Conservation (phyloP, 2,329 filamentous ascomycete species). For the Aureobasidium sp. region DNA sequence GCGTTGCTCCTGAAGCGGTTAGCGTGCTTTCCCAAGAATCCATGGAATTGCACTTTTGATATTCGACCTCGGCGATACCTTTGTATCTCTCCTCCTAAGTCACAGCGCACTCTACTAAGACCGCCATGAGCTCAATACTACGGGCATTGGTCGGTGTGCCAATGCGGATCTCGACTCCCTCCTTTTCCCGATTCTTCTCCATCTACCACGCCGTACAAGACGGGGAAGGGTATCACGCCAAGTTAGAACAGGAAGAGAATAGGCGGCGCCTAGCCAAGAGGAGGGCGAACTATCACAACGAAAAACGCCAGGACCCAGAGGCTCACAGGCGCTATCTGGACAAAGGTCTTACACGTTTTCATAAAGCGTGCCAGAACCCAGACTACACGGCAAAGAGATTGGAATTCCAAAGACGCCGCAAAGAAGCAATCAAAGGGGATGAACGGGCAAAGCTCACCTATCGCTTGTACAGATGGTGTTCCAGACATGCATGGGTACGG, state of each 20-base stretch:
- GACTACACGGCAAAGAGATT: neutral
- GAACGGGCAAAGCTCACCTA: neutral
- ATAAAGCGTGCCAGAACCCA: neutral
- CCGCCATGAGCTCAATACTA: neutral
- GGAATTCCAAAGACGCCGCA: neutral
- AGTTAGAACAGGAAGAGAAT: neutral
- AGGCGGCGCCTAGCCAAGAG: too few relatives aligned
- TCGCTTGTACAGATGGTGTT: neutral
- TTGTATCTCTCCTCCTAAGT: neutral
- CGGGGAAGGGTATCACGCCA: neutral
- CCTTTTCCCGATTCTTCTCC: neutral
- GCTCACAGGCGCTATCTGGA: neutral
- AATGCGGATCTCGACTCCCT: neutral
- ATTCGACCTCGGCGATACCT: neutral
- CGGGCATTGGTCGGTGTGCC: neutral
- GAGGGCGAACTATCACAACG: too few relatives aligned
- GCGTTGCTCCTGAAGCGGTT: neutral
- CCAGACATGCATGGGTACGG: neutral
- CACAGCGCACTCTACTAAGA: neutral
- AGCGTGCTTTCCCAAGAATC: neutral
- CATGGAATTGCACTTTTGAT: neutral
- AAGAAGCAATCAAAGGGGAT: neutral
- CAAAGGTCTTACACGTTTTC: too few relatives aligned
- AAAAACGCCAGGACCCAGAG: neutral
- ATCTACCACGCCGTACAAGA: neutral